Percentiles rank a stretch among this genome's conserved stretches.
Evolutionary conservation across 345 rosid genomes (phyloP).

Genomic region (Populus simonii): DNA sequence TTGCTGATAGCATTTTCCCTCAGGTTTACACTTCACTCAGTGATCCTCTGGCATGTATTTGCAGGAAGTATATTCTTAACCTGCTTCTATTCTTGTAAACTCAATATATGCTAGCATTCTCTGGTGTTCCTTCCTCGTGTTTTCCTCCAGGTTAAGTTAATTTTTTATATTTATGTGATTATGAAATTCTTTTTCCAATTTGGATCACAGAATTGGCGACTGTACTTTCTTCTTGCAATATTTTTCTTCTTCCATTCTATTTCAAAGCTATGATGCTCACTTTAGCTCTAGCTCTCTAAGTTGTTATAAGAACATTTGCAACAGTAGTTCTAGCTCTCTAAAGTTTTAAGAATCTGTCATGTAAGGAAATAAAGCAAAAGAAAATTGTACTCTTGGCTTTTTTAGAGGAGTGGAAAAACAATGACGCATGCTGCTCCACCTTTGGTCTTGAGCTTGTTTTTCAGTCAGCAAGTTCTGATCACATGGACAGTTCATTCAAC

Average conservation of each 20-base stretch:
- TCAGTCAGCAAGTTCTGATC: not conserved
- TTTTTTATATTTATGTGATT: not conserved
- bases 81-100: not conserved
- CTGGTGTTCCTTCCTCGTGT: not conserved
- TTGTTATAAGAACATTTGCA: not conserved
- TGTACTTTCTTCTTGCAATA: not conserved
- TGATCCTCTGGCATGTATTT: not conserved
- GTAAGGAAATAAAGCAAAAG: not conserved
- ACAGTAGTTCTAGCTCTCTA: not conserved
- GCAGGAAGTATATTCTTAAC: not conserved
- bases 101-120: not conserved
- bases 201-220: not conserved
- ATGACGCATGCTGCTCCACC: not conserved
- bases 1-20: slow-evolving; percentile 84
- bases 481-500: too few relatives aligned
- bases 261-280: not conserved
- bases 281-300: not conserved
- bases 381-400: not conserved
- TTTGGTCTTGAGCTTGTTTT: not conserved
- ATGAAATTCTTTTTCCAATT: not conserved
- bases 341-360: not conserved
- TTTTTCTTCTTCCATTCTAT: not conserved
- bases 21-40: slow-evolving; percentile 45
- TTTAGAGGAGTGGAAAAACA: not conserved
- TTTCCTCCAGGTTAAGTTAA: not conserved